These are phyloP conservation scores for Penicillium riverlandense DNA, from an alignment of 495 filamentous ascomycete genomes.

Conservation along the genomic window DNA sequence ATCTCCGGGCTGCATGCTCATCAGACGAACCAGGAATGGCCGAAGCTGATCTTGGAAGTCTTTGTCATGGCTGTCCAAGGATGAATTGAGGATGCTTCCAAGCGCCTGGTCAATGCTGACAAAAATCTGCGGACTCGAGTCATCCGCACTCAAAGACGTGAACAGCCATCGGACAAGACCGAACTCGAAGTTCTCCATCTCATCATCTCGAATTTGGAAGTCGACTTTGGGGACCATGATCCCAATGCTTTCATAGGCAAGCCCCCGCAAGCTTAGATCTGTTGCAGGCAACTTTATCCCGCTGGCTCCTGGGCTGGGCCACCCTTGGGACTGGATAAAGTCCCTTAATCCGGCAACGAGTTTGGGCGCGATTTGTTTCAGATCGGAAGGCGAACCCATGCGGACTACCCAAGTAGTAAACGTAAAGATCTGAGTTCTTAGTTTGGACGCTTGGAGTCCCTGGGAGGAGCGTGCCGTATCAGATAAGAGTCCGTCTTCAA, in stretches of 20 bases:
- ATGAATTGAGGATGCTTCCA: slow-evolving; percentile 62
- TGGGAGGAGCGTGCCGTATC: slow-evolving; percentile 40
- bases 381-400: slow-evolving; percentile 53
- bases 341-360: slow-evolving; percentile 65
- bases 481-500: slow-evolving; percentile 56
- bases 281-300: slow-evolving; percentile 43
- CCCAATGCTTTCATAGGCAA: slow-evolving; percentile 81
- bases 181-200: slow-evolving; percentile 43
- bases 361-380: slow-evolving; percentile 57
- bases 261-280: slow-evolving; percentile 58
- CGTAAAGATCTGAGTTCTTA: slow-evolving; percentile 77
- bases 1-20: slow-evolving; percentile 49
- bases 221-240: slow-evolving; percentile 55
- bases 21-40: slow-evolving; percentile 58
- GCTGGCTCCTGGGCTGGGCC: slow-evolving; percentile 57
- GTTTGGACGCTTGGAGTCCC: slow-evolving; percentile 63
- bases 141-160: slow-evolving; percentile 70
- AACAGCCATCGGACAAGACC: slow-evolving; percentile 73
- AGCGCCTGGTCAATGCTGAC: slow-evolving; percentile 87
- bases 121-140: slow-evolving; percentile 62
- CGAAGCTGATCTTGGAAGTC: slow-evolving; percentile 43
- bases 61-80: slow-evolving; percentile 38
- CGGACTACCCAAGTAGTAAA: slow-evolving; percentile 84
- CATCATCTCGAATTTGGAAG: slow-evolving; percentile 21
- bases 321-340: slow-evolving; percentile 75